Percentiles rank a stretch among this genome's conserved stretches.
Conservation (phyloP, 768 basidiomycete species). For the Tricholoma furcatifolium region DNA sequence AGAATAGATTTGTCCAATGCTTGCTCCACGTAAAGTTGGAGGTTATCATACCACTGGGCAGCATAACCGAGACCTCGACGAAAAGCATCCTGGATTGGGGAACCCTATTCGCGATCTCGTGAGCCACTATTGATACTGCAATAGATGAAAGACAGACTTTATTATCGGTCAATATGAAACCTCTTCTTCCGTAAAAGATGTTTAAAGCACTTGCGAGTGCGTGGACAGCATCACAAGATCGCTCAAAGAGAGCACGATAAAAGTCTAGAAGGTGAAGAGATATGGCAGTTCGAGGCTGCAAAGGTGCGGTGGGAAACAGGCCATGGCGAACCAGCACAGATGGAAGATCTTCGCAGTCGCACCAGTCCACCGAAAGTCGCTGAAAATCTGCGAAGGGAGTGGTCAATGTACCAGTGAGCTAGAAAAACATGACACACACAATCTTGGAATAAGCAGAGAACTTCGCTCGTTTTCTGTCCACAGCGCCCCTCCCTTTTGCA, state of each 20-base stretch:
- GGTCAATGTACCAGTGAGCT: no score
- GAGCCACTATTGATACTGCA: constrained; percentile 4
- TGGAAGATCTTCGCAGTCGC: constrained; percentile 19
- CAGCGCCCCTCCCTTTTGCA: no score
- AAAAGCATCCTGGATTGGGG: neutral
- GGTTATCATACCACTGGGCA: constrained; percentile 7
- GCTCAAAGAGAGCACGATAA: constrained; percentile 32
- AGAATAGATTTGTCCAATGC: neutral
- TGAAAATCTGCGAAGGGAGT: constrained; percentile 22
- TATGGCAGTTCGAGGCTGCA: constrained; percentile 21
- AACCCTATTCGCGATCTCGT: neutral
- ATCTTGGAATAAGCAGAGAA: no score
- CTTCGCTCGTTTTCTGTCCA: no score
- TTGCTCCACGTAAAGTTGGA: neutral
- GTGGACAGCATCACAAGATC: constrained; percentile 35
- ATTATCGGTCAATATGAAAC: neutral
- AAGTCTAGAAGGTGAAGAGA: constrained; percentile 31
- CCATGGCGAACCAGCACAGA: constrained; percentile 28
- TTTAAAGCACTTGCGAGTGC: constrained; percentile 27
- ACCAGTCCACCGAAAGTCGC: constrained; percentile 13
- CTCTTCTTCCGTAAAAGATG: constrained; percentile 21
- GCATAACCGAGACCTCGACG: constrained; percentile 1
- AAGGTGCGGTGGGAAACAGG: constrained; percentile 31
- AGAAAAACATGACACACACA: no score
- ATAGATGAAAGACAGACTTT: constrained; percentile 24